A percentile compares a stretch with the other conserved stretches of the same genome.
phyloP scores from a whole-genome alignment of 2,329 filamentous ascomycete genomes.

The Venturia pyrina region DNA sequence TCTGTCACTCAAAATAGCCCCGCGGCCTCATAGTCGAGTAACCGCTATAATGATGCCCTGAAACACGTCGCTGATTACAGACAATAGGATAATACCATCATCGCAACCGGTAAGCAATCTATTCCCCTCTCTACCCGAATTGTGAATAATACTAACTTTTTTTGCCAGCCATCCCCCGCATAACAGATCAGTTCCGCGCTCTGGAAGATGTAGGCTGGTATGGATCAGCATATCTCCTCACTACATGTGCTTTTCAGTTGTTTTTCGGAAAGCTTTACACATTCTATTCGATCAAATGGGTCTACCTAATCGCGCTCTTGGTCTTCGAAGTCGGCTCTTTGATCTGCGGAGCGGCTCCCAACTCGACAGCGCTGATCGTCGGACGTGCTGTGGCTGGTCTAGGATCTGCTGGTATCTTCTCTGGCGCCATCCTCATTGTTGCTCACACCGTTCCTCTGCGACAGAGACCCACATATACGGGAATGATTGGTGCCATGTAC shows the following conservation, averaged over 20 bases:
- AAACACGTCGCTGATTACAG: not conserved
- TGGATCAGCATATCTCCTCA: constrained; percentile 31
- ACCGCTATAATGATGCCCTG: too few relatives aligned
- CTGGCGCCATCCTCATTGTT: constrained; percentile 39
- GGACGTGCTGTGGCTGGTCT: constrained; percentile 42
- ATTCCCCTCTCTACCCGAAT: too few relatives aligned
- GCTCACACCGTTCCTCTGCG: constrained; percentile 34
- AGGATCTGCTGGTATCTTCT: constrained; percentile 41
- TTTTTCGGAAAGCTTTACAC: constrained; percentile 37
- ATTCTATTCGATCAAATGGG: constrained; percentile 36
- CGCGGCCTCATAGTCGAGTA: not conserved
- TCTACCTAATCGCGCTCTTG: constrained; percentile 33
- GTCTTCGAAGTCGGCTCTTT: constrained; percentile 44
- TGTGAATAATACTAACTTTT: too few relatives aligned
- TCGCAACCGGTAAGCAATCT: constrained; percentile 23
- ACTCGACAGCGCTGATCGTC: constrained; percentile 39
- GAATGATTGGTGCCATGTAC: constrained; percentile 40
- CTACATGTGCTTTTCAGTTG: constrained; percentile 32
- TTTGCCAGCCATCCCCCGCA: constrained; percentile 34
- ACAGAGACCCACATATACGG: constrained; percentile 39
- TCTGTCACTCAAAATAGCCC: not conserved
- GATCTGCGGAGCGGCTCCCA: constrained; percentile 42
- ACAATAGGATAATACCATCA: constrained; percentile 36
- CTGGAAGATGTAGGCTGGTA: constrained; percentile 39
- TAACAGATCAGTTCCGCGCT: constrained; percentile 38